Base-by-base conservation (phyloP, 176 grass and related monocot genomes). In the Echinochloa phyllopogon region DNA sequence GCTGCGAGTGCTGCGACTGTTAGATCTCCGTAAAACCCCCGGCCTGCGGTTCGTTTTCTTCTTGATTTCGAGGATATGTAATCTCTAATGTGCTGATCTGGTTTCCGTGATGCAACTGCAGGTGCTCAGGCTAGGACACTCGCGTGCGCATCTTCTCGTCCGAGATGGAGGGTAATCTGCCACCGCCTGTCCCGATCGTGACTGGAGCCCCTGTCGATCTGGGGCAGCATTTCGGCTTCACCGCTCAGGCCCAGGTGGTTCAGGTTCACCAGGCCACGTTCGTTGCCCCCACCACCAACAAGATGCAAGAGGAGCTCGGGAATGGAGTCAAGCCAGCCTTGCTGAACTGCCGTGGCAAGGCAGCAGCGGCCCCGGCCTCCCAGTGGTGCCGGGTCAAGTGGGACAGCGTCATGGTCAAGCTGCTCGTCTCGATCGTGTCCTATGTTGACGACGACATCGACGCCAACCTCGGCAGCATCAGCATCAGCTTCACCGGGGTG, bases 311-410 rank as follows among this genome's bases (percentile, higher is more conserved):
- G 24, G 29, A 33, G 1, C 77, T 41, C 15, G 64, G 49, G 16
- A 85, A 86, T 53, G 64, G 9, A 39, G 88, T 76, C 13, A 90
- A 86, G 79, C 29, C 29, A 33, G 21, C 4, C 43, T 90, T 78
- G 0, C 67, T 25, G 55, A 86, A 72, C 29, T 33, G 29, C 29
- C 29, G 29, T 14, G 53, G 57, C 18, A 63, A 85, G 53, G 69
- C 70, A 44, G n/a, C n/a, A n/a, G 49, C n/a, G 39, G 43, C 9
- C 48, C 82, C 60, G 82, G 41, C 21, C 64, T 48, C 65, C 16
- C 79, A 81, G 51, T 94, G 89, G 92, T 86, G 89, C 29, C 81
- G 89, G 21, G 82, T 94, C 75, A 94, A 91, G 90, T 94, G 92
- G 92, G 89, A 80, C 27, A 85, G 85, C 20, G 53, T 66, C 65